Base-by-base conservation (phyloP, 257 asterid genomes). In the Solanum dulcamara region DNA sequence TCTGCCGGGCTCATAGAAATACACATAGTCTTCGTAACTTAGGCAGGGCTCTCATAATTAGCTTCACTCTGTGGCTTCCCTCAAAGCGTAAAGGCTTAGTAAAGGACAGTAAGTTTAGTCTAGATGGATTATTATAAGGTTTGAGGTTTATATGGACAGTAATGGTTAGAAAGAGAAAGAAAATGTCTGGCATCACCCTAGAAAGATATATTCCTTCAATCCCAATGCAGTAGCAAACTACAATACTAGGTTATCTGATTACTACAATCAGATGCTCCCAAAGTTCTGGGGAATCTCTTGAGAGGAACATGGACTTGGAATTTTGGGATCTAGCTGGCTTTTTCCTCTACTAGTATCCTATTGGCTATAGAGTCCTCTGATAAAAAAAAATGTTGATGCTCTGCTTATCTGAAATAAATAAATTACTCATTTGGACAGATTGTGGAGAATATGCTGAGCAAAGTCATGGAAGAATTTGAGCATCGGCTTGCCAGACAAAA, bases 401-500 rank as follows among this genome's bases (percentile, higher is more conserved):
- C 38, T 30, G 26, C 42, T 77, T 77, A 77, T 80, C 72, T 87
- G 86, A 84, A 82, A 71, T 79, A 66, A 84, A 38, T 33, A 85
- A 51, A 33, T 12, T 68, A 48, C 80, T 85, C 86, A 62, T 35
- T 85, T 86, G 84, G 80, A 81, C 95, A 96, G 99, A 86, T 94
- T 88, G 94, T 96, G 88, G 99, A 94, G 88, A 88, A 77, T 91
- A 89, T 94, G 89, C 87, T 96, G 72, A 90, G 90, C 60, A 91
- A 91, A 90, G 94, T 94, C 40, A 91, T 93, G 94, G 94, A 93
- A 85, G 97, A 94, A 90, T 91, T 91, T 86, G 96, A 94, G 84
- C 88, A 67, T n/a, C 88, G 91, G 81, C 67, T 93, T 32, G 90
- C 89, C 53, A 80, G 87, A 74, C 93, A 88, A 79, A 90, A 84